Conservation (phyloP, 441 rosid species). For the Biscutella auriculata region DNA sequence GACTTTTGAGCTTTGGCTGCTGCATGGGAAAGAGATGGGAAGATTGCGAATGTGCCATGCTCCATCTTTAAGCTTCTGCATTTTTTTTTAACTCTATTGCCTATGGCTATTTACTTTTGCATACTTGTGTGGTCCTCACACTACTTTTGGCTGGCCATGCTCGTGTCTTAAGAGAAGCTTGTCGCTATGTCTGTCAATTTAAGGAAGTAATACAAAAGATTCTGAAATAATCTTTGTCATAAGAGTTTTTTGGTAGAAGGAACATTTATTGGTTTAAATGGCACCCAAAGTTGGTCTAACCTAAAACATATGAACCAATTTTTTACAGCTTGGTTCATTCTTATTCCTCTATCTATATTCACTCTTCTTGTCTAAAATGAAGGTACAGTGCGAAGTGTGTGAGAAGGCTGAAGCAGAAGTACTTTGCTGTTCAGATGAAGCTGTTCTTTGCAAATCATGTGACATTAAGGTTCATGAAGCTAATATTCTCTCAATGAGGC, state of each 20-base stretch:
- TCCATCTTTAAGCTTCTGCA: slow-evolving; percentile 11
- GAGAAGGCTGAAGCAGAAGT: slow-evolving; percentile 47
- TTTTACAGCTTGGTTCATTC: slow-evolving; percentile 6
- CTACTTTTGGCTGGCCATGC: slow-evolving; percentile 22
- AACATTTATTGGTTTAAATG: slow-evolving; percentile 19
- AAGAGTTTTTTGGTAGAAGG: slow-evolving; percentile 3
- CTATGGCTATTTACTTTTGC: slow-evolving; percentile 10
- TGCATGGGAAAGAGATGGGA: slow-evolving; percentile 27
- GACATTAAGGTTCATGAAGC: slow-evolving; percentile 41
- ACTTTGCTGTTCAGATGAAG: slow-evolving; percentile 47
- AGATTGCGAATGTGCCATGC: slow-evolving; percentile 12
- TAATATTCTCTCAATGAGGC: slow-evolving; percentile 36
- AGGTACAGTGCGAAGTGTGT: slow-evolving; percentile 45
- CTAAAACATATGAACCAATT: slow-evolving; percentile 18
- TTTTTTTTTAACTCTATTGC: slow-evolving; percentile 12
- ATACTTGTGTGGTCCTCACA: slow-evolving; percentile 24
- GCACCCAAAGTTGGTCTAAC: slow-evolving; percentile 20
- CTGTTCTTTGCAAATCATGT: slow-evolving; percentile 43
- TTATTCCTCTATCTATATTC: slow-evolving; percentile 1
- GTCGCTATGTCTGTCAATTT: slow-evolving; percentile 12
- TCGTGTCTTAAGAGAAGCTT: slow-evolving; percentile 14
- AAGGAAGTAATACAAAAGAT: not conserved
- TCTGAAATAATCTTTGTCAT: slow-evolving; percentile 6
- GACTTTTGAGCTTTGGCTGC: slow-evolving; percentile 14
- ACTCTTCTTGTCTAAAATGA: slow-evolving; percentile 20